Evolutionary conservation across 2,329 filamentous ascomycete species (phyloP).

Genomic region (Aspergillus japonicus): DNA sequence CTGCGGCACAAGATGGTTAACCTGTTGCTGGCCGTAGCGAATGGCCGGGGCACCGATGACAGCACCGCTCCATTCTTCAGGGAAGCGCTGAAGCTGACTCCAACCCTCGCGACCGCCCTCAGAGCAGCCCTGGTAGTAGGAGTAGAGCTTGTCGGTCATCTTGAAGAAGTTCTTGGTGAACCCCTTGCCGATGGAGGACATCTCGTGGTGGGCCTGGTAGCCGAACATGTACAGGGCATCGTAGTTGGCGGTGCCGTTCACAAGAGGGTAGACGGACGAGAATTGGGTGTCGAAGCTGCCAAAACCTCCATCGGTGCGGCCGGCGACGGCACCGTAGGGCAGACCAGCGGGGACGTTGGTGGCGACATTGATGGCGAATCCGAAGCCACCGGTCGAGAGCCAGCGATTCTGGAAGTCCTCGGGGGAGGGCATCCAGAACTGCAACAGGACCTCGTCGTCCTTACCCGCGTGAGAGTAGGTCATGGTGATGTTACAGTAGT

Average conservation of each 20-base stretch:
- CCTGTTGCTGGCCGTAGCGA: constrained; percentile 47
- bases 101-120: constrained; percentile 55
- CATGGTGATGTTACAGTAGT: constrained; percentile 49
- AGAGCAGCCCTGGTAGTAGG: constrained; percentile 57
- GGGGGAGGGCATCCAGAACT: constrained; percentile 47
- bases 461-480: constrained; percentile 47
- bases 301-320: constrained; percentile 4
- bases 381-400: constrained; percentile 49
- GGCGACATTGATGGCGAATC: constrained; percentile 43
- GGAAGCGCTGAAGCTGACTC: constrained; percentile 53
- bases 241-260: constrained; percentile 4
- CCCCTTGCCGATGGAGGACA: constrained; percentile 49
- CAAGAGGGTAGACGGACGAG: constrained; percentile 1
- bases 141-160: constrained; percentile 30
- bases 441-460: constrained; percentile 38
- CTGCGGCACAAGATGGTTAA: constrained; percentile 41
- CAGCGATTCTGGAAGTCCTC: constrained; percentile 48
- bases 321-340: constrained; percentile 5
- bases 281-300: constrained; percentile 5
- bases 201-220: constrained; percentile 54
- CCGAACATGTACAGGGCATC: constrained; percentile 1
- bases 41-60: constrained; percentile 50
- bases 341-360: constrained; percentile 6
- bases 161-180: constrained; percentile 46
- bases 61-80: constrained; percentile 49